Evolutionary conservation across 2,329 filamentous ascomycete species (phyloP).

Genomic region (Paramyrothecium roridum): DNA sequence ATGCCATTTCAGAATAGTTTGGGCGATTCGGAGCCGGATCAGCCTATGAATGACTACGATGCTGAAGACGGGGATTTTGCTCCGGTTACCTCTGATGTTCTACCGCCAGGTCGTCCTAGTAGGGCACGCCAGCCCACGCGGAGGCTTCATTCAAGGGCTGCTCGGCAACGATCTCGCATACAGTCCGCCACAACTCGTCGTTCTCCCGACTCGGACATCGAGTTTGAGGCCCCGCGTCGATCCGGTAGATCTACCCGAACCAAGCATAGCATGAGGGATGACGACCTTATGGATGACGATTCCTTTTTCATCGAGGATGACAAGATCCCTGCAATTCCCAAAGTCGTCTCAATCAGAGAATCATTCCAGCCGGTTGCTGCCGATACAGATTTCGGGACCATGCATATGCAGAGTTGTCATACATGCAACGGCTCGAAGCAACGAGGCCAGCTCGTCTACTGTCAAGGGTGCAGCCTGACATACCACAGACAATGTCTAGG

Average conservation of each 20-base stretch:
- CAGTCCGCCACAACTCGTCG: constrained; percentile 10
- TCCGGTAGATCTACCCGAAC: constrained; percentile 45
- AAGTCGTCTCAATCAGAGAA: constrained; percentile 67
- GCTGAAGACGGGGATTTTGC: constrained; percentile 28
- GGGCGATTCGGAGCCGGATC: constrained; percentile 24
- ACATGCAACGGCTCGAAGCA: constrained; percentile 53
- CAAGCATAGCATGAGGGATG: constrained; percentile 45
- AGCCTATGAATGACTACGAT: constrained; percentile 25
- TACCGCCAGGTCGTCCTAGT: constrained; percentile 12
- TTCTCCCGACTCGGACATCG: constrained; percentile 42
- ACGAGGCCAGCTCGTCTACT: constrained; percentile 72
- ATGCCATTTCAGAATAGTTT: constrained; percentile 7
- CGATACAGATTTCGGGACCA: constrained; percentile 63
- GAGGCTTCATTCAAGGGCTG: constrained; percentile 12
- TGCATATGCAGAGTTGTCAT: constrained; percentile 71
- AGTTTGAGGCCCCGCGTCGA: constrained; percentile 49
- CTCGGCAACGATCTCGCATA: constrained; percentile 6
- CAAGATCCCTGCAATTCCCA: constrained; percentile 40
- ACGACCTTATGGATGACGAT: constrained; percentile 57
- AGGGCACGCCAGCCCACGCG: constrained; percentile 15
- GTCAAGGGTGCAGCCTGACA: constrained; percentile 82
- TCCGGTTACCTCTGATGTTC: constrained; percentile 34
- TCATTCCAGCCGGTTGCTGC: constrained; percentile 62
- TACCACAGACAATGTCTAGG: constrained; percentile 87
- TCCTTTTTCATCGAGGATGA: constrained; percentile 47